Base-by-base conservation (phyloP, 148 eudicot species). In the Cornus florida region DNA sequence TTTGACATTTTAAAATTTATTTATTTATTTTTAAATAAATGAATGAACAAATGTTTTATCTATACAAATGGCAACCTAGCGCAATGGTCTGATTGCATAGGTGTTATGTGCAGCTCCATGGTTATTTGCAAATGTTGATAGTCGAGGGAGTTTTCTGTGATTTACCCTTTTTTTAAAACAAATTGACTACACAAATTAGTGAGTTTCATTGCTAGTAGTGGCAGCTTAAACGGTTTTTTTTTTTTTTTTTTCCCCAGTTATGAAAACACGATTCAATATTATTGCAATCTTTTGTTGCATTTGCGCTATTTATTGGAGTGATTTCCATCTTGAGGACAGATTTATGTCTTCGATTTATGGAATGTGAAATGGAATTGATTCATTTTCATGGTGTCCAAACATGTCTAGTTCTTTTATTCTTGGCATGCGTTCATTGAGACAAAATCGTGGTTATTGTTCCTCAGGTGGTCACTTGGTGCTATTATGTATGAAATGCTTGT, bases 391-490 rank as follows among this genome's bases (percentile, higher is more conserved):
- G 66, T 17, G 22, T 17, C 64, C 64, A 57, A 12, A 57, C 64
- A 48, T 14, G 64, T 57, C 64, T 57, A 57, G 7, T 62, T 3
- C 1, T 53, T 53, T 53, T 62, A 62, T 13, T n/a, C 20, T 62
- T 62, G 66, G 9, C 66, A n/a, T 53, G 19, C 7, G 11, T 62
- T 17, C 8, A 62, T 62, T 20, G 66, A 17, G 7, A 62, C 17
- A 62, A 62, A 62, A 62, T 62, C 19, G 22, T 41, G 19, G 32
- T 78, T 76, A 28, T 79, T 77, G 11, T 56, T 82, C 60, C 65
- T 62, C 79, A 95, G 98, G 98, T 95, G 98, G 98, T 95, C 98
- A 62, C 93, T 95, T 67, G 98, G 98, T 66, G 96, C 98, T 78
- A 95, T 95, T 59, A 93, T 93, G 97, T 93, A 80, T 75, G 97